Conservation (phyloP, 495 filamentous ascomycete genomes). For the Penicillium arizonense region DNA sequence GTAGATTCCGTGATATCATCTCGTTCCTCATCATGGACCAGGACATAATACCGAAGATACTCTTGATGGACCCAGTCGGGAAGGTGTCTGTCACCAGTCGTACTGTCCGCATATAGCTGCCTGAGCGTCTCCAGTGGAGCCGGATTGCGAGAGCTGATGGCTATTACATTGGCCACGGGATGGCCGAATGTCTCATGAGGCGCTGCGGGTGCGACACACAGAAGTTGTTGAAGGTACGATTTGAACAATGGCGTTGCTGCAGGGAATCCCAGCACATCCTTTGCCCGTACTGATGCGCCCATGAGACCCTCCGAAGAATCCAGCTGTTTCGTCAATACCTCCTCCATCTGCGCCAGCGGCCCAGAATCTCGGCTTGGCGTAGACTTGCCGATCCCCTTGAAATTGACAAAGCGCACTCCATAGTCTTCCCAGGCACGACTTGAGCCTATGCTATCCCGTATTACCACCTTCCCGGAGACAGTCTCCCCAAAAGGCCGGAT, state of each 20-base stretch:
- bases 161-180: constrained; percentile 93
- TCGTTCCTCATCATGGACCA: constrained; percentile 94
- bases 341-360: constrained; percentile 55
- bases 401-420: constrained; percentile 75
- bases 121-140: constrained; percentile 80
- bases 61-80: constrained; percentile 85
- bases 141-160: constrained; percentile 83
- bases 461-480: constrained; percentile 81
- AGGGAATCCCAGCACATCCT: constrained; percentile 30
- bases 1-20: constrained; percentile 90
- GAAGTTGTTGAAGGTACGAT: constrained; percentile 75
- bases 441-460: constrained; percentile 83
- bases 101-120: constrained; percentile 75
- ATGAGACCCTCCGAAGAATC: constrained; percentile 31
- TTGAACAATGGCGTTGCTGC: constrained; percentile 67
- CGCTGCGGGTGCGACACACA: constrained; percentile 72
- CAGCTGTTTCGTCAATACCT: constrained; percentile 52
- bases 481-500: constrained; percentile 90
- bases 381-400: constrained; percentile 25
- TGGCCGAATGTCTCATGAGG: constrained; percentile 93
- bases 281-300: constrained; percentile 34
- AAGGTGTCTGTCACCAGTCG: constrained; percentile 60
- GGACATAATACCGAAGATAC: constrained; percentile 90
- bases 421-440: constrained; percentile 87
- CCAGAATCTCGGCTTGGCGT: constrained; percentile 20